These are phyloP conservation scores for Oryza rufipogon DNA, from an alignment of 176 grass and related monocot genomes.

Conservation along the genomic window DNA sequence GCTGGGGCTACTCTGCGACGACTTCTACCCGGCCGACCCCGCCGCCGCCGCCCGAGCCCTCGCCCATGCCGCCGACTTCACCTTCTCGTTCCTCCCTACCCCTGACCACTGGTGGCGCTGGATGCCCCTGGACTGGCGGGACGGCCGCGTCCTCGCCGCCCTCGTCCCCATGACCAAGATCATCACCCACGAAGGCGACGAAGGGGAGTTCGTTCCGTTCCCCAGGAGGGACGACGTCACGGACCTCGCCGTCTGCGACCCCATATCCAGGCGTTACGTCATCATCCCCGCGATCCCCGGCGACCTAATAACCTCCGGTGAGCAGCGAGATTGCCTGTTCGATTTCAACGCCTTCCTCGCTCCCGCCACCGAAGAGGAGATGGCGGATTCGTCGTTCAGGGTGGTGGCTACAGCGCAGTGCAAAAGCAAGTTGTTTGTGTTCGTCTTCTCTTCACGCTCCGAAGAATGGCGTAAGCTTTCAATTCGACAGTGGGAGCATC, in stretches of 20 bases:
- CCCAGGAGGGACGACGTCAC: background rate
- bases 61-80: background rate
- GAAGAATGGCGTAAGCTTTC: background rate
- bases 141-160: background rate
- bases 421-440: background rate
- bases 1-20: background rate
- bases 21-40: background rate
- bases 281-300: background rate
- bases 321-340: background rate
- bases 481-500: background rate
- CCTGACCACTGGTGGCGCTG: background rate
- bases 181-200: too few species aligned
- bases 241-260: background rate
- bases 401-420: slow-evolving; percentile 10
- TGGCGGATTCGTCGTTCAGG: slow-evolving; percentile 5
- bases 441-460: slow-evolving; percentile 44
- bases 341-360: slow-evolving; percentile 34
- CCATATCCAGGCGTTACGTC: background rate
- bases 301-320: background rate
- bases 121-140: background rate
- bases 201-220: too few species aligned
- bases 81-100: slow-evolving; percentile 20
- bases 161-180: too few species aligned
- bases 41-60: background rate
- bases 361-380: background rate